phyloP scores from a whole-genome alignment of 2,329 filamentous ascomycete genomes.

The Claviceps sp. region DNA sequence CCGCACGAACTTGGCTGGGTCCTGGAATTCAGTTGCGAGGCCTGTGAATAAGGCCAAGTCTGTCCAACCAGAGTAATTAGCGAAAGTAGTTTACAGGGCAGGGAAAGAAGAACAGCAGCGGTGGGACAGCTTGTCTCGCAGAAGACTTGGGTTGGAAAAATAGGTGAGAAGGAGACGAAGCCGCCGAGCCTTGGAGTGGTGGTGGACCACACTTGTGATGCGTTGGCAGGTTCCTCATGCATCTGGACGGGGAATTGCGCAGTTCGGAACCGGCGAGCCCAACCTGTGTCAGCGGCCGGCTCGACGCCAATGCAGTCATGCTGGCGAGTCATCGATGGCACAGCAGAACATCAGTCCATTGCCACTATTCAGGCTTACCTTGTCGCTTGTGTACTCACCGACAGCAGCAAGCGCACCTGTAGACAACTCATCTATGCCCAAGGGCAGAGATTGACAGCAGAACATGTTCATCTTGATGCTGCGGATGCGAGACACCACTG shows the following conservation, averaged over 20 bases:
- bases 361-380: neutral
- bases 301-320: constrained; percentile 8
- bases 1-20: constrained; percentile 10
- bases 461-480: neutral
- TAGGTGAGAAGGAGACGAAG: constrained; percentile 2
- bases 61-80: constrained; percentile 25
- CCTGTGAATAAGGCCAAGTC: constrained; percentile 11
- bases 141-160: neutral
- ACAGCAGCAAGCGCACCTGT: neutral
- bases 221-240: constrained; percentile 31
- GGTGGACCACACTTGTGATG: constrained; percentile 23
- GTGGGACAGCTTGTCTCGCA: neutral
- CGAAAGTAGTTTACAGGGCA: constrained; percentile 19
- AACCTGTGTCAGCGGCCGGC: constrained; percentile 7
- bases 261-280: constrained; percentile 7
- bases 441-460: neutral
- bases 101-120: constrained; percentile 11
- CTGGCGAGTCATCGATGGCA: constrained; percentile 6
- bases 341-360: neutral
- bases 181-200: constrained; percentile 10
- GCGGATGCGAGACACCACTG: neutral
- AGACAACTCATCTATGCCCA: neutral
- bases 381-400: neutral
- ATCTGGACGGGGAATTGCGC: constrained; percentile 40
- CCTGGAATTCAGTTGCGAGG: constrained; percentile 10